Conservation (phyloP, 495 filamentous ascomycete genomes). For the Hypoxylon rickii region DNA sequence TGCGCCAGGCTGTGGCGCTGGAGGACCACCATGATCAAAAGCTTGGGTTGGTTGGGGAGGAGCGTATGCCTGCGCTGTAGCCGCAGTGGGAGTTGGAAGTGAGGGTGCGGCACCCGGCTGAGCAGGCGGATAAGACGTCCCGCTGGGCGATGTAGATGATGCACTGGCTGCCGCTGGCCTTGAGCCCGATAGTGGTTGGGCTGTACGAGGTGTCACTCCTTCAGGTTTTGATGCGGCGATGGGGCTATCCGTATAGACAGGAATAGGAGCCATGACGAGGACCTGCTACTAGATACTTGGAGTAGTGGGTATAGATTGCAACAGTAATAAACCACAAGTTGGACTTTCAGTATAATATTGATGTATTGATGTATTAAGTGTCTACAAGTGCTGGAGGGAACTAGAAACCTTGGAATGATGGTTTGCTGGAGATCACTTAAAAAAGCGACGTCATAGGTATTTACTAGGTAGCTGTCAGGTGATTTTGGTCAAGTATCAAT, state of each 20-base stretch:
- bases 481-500: constrained; percentile 16
- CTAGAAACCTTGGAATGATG: no score
- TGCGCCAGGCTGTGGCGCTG: constrained; percentile 66
- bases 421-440: no score
- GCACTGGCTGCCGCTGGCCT: constrained; percentile 41
- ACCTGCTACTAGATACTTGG: constrained; percentile 31
- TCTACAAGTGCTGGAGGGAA: no score
- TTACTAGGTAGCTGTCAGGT: constrained; percentile 25
- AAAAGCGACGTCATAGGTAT: constrained; percentile 31
- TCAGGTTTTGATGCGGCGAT: constrained; percentile 59
- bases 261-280: constrained; percentile 65
- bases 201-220: constrained; percentile 56
- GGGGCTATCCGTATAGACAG: constrained; percentile 62
- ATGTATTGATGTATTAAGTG: no score
- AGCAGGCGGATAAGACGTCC: constrained; percentile 48
- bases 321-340: no score
- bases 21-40: constrained; percentile 44
- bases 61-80: constrained; percentile 27
- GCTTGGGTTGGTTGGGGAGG: constrained; percentile 39
- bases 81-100: constrained; percentile 42
- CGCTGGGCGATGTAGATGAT: constrained; percentile 41
- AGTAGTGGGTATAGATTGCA: no score
- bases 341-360: not conserved
- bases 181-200: constrained; percentile 31
- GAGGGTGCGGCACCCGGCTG: constrained; percentile 48